Base-by-base conservation (phyloP, 1,284 basidiomycete genomes). In the Malassezia japonica region DNA sequence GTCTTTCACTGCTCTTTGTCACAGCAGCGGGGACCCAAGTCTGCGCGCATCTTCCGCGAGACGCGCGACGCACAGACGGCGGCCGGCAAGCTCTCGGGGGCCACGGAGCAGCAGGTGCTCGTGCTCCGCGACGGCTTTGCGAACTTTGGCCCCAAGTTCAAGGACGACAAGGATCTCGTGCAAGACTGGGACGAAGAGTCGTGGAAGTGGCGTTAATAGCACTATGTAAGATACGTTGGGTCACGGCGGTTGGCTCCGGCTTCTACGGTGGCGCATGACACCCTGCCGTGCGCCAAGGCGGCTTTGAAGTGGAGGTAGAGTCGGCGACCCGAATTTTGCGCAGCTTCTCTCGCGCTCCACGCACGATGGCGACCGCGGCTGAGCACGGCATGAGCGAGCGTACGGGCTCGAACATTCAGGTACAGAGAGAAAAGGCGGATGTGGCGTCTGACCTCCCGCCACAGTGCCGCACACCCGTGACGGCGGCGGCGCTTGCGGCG, bases 1-100 rank as follows among this genome's bases (percentile, higher is more conserved):
- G 60, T 75, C 23, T 74, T 75, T 44, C 74, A 75, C 55, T 75
- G 74, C 45, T 56, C 66, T 7, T 58, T 75, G 2, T 70, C 66
- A 23, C 74, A 74, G 50, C 46, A 59, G 56, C 57, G 67, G 55
- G 74, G 74, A 1, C 74, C 74, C 0, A 74, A 72, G 31, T 64
- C 72, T 0, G 74, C 74, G 1, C 59, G 72, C 2, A 64, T 71
- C 43, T 74, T 73, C 39, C 61, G 65, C 36, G 63, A 73, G 41
- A 67, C 67, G 4, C 49, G 62, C 24, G 59, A 58, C 12, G 55
- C 54, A 3, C 52, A 56, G 16, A n/a, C 59, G 18, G 46, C 50
- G 12, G 16, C 16, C n/a, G 57, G 48, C 18, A 56, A 51, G 25
- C 27, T 59, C 13, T 31, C 47, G 7, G 8, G 42, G 31, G 12